Conservation (phyloP, 1,284 basidiomycete genomes). For the Amylostereum chailletii region DNA sequence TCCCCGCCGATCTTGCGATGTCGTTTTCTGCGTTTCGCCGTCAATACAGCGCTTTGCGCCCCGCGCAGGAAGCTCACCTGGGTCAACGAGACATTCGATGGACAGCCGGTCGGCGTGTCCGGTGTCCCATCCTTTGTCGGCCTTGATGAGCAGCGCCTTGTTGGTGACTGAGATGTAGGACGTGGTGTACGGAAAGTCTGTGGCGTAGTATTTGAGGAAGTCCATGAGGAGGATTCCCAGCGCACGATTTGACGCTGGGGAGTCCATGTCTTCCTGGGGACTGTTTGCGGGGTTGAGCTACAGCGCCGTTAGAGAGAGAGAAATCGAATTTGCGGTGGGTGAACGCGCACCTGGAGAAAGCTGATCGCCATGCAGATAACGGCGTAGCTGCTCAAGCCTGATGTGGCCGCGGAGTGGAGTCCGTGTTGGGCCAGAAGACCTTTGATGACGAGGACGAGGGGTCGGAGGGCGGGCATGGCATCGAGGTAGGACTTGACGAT, state of each 20-base stretch:
- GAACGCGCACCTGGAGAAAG: conserved; percentile 57
- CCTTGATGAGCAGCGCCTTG: conserved; percentile 27
- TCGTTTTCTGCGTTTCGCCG: conserved; percentile 23
- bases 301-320: background rate
- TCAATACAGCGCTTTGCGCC: background rate
- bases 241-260: conserved; percentile 29
- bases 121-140: conserved; percentile 25
- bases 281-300: conserved; percentile 32
- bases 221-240: conserved; percentile 36
- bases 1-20: conserved; percentile 27
- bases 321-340: background rate
- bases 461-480: conserved; percentile 53
- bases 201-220: conserved; percentile 38
- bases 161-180: conserved; percentile 32
- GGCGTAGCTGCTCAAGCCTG: conserved; percentile 70
- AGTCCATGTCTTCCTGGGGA: conserved; percentile 24
- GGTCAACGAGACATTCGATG: conserved; percentile 35
- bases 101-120: conserved; percentile 21
- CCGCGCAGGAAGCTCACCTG: conserved; percentile 17
- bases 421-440: conserved; percentile 54
- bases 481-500: conserved; percentile 52
- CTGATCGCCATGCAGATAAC: conserved; percentile 65
- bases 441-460: conserved; percentile 66
- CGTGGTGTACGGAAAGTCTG: conserved; percentile 31
- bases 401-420: conserved; percentile 67